Conservation (phyloP, 768 basidiomycete species). For the Rhodosporidiobolus sp. region DNA sequence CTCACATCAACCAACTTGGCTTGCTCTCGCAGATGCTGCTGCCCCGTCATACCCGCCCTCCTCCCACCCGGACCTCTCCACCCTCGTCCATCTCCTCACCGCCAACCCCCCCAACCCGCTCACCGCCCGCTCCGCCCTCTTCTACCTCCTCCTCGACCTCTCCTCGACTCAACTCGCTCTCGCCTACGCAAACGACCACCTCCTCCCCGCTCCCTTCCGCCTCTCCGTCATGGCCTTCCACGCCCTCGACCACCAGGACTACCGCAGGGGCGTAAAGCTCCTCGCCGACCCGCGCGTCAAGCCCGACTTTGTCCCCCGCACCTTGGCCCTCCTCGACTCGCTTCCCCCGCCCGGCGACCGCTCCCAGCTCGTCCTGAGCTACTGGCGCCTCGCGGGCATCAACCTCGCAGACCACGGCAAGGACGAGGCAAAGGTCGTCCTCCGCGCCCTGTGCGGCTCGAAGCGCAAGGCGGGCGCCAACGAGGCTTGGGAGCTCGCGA, state of each 20-base stretch:
- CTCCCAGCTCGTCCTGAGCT: slow-evolving; percentile 23
- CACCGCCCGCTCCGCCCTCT: slow-evolving; percentile 30
- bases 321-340: slow-evolving; percentile 16
- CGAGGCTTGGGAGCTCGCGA: slow-evolving; percentile 36
- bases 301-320: slow-evolving; percentile 33
- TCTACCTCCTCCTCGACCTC: slow-evolving; percentile 33
- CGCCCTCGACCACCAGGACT: slow-evolving; percentile 27
- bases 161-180: neutral
- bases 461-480: slow-evolving; percentile 12
- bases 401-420: neutral
- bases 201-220: slow-evolving; percentile 29
- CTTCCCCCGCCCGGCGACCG: slow-evolving; percentile 6
- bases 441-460: slow-evolving; percentile 24
- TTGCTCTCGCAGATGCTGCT: neutral
- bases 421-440: slow-evolving; percentile 13
- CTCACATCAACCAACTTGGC: neutral
- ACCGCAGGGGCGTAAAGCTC: slow-evolving; percentile 13
- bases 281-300: slow-evolving; percentile 33
- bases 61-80: neutral
- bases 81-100: neutral
- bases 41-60: neutral
- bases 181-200: slow-evolving; percentile 5
- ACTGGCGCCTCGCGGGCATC: slow-evolving; percentile 28
- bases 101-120: neutral
- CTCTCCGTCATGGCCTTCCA: slow-evolving; percentile 28